These are phyloP conservation scores for Schoenoplectus triqueter DNA, from an alignment of 202 grass and related monocot species.

Conservation along the genomic window DNA sequence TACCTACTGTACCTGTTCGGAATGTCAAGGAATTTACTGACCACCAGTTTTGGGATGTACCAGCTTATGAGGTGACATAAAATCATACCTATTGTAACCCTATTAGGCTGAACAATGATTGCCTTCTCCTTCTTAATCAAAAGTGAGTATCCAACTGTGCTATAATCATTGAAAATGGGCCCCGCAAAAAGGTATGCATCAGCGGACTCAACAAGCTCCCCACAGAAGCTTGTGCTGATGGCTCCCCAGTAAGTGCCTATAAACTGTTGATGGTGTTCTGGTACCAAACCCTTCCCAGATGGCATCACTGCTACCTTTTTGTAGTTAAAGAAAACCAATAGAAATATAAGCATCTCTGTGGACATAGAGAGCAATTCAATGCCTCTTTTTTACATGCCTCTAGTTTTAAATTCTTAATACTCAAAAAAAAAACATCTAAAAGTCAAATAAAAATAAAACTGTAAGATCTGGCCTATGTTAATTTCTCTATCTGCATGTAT, in stretches of 20 bases:
- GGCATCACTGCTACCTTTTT: conserved; percentile 62
- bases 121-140: conserved; percentile 88
- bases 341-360: not conserved
- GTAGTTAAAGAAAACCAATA: not conserved
- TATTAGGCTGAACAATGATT: conserved; percentile 74
- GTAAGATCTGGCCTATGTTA: not conserved
- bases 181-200: conserved; percentile 88
- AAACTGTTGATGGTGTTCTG: conserved; percentile 68
- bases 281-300: conserved; percentile 80
- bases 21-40: not conserved
- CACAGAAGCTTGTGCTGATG: conserved; percentile 73
- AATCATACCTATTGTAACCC: conserved; percentile 55
- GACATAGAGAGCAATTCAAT: not conserved
- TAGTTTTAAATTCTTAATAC: not conserved
- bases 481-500: not conserved
- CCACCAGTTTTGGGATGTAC: not conserved
- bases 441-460: not conserved
- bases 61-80: not conserved
- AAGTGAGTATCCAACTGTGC: conserved; percentile 84
- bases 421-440: not conserved
- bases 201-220: conserved; percentile 83
- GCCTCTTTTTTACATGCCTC: not conserved
- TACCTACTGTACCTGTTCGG: not conserved
- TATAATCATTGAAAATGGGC: conserved; percentile 95
- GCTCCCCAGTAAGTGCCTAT: conserved; percentile 93